Conservation (phyloP, 208 protist species). For the Acanthamoeba rhysodes region DNA sequence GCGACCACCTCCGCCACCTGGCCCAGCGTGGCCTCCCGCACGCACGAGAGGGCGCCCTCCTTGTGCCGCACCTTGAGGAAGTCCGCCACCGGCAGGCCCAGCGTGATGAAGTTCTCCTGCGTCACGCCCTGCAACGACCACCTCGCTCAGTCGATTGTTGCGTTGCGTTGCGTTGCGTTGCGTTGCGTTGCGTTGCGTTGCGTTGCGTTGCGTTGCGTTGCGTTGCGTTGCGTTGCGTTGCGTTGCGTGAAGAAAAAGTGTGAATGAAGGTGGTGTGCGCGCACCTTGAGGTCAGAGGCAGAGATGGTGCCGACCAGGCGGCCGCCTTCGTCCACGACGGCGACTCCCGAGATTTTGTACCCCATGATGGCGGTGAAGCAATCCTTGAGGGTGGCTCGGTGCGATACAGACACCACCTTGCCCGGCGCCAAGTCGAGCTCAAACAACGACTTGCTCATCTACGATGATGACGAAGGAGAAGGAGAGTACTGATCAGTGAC, state of each 20-base stretch:
- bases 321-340: slow-evolving; percentile 18
- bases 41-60: slow-evolving; percentile 30
- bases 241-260: neutral
- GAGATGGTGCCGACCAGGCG: slow-evolving; percentile 46
- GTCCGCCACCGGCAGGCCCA: neutral
- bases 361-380: slow-evolving; percentile 54
- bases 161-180: too few species aligned
- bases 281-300: slow-evolving; percentile 29
- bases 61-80: neutral
- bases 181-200: too few species aligned
- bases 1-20: slow-evolving; percentile 15
- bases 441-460: neutral
- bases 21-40: slow-evolving; percentile 15
- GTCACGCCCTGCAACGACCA: neutral
- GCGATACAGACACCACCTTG: slow-evolving; percentile 14
- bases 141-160: neutral
- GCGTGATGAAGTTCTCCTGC: slow-evolving; percentile 18
- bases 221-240: too few species aligned
- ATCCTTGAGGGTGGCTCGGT: slow-evolving; percentile 39
- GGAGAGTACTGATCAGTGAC: neutral
- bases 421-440: slow-evolving; percentile 21
- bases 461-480: neutral
- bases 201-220: too few species aligned
- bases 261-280: neutral
- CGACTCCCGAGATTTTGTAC: slow-evolving; percentile 32